Evolutionary conservation across 345 rosid genomes (phyloP).

Genomic region (Citrus maxima): DNA sequence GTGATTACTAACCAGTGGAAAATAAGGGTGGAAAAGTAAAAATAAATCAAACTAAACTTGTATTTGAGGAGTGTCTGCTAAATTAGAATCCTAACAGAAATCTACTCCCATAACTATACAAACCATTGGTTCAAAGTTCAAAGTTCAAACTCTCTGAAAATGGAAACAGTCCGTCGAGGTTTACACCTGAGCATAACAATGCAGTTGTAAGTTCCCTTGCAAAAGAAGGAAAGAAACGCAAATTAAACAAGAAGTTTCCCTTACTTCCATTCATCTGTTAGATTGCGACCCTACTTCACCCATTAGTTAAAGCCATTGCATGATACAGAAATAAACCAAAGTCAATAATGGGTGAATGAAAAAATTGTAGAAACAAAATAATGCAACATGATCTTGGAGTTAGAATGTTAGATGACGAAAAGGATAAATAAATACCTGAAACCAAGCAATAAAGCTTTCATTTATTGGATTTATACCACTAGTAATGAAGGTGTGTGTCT

Average conservation of each 20-base stretch:
- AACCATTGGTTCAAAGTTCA: constrained; percentile 27
- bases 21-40: not conserved
- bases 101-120: constrained; percentile 23
- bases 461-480: constrained; percentile 27
- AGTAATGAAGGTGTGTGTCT: constrained; percentile 13
- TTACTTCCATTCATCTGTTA: not conserved
- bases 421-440: not conserved
- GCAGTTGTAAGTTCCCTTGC: constrained; percentile 26
- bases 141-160: constrained; percentile 26
- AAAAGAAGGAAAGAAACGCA: constrained; percentile 5
- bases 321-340: not conserved
- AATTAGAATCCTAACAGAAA: constrained; percentile 11
- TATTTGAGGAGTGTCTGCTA: not conserved
- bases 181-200: constrained; percentile 42
- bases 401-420: not conserved
- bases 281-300: not conserved
- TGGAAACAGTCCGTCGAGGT: constrained; percentile 25
- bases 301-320: not conserved
- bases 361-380: not conserved
- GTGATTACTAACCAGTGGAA: not conserved
- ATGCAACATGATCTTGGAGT: not conserved
- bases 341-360: not conserved
- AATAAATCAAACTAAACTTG: not conserved
- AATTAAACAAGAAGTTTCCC: not conserved
- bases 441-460: constrained; percentile 18